Conservation (phyloP, 345 rosid genomes). For the Eutrema yunnanense region DNA sequence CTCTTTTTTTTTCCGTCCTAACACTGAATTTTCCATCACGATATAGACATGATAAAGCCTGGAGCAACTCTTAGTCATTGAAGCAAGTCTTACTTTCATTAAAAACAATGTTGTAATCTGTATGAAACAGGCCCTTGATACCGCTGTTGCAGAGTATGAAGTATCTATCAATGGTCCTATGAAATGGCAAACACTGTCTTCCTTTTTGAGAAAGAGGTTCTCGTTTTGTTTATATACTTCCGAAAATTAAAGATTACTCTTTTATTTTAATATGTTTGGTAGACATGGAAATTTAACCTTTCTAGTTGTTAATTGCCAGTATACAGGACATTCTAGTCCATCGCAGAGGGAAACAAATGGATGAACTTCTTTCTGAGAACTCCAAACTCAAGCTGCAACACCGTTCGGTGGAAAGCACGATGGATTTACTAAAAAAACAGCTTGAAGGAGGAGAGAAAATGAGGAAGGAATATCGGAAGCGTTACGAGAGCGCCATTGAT, state of each 20-base stretch:
- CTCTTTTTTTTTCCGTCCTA: not conserved
- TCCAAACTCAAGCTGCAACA: conserved; percentile 34
- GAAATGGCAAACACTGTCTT: conserved; percentile 45
- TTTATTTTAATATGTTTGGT: not conserved
- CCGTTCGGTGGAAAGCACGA: conserved; percentile 29
- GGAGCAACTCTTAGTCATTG: not conserved
- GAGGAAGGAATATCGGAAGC: conserved; percentile 36
- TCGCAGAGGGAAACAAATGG: conserved; percentile 37
- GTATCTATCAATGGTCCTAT: conserved; percentile 37
- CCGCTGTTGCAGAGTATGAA: conserved; percentile 37
- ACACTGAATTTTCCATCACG: not conserved
- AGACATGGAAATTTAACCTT: not conserved
- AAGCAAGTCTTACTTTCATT: not conserved
- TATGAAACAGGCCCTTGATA: conserved; percentile 41
- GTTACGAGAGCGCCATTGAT: conserved; percentile 34
- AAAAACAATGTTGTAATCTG: conserved; percentile 3
- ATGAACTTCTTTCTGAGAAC: conserved; percentile 39
- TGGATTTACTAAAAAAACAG: conserved; percentile 38
- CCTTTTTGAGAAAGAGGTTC: conserved; percentile 36
- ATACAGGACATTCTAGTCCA: conserved; percentile 36
- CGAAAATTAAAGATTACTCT: not conserved
- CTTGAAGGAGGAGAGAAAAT: conserved; percentile 42
- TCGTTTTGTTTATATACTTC: conserved; percentile 5
- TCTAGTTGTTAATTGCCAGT: conserved; percentile 18
- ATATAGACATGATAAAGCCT: not conserved